Evolutionary conservation across 129 eudicot species (phyloP).

Genomic region (Lactuca sativa): DNA sequence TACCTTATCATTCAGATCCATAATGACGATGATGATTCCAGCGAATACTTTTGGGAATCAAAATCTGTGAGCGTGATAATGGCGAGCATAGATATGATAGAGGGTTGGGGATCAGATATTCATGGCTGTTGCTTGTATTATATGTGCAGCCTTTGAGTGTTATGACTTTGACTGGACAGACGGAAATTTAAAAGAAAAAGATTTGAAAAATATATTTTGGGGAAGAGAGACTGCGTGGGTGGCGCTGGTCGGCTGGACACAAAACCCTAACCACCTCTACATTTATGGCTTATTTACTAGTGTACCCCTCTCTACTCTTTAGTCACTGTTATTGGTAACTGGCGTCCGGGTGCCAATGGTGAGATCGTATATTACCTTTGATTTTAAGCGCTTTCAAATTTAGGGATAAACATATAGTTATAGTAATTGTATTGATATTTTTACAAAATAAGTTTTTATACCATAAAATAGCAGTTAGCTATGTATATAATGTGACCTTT

Average conservation of each 20-base stretch:
- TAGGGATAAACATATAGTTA: too few species aligned
- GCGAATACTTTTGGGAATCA: not conserved
- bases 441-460: too few species aligned
- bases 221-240: conserved; percentile 23
- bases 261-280: conserved; percentile 47
- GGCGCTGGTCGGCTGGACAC: conserved; percentile 45
- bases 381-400: too few species aligned
- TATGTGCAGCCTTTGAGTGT: conserved; percentile 34
- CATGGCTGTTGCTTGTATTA: conserved; percentile 26
- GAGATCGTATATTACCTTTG: too few species aligned
- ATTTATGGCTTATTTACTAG: conserved; percentile 27
- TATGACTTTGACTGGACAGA: conserved; percentile 26
- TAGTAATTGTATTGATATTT: too few species aligned
- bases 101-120: conserved; percentile 11
- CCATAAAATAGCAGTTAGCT: too few species aligned
- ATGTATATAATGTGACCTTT: too few species aligned
- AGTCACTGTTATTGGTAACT: too few species aligned
- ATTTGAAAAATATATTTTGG: conserved; percentile 4
- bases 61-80: conserved; percentile 4
- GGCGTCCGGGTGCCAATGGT: too few species aligned
- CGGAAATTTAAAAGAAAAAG: not conserved
- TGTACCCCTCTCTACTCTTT: conserved; percentile 31
- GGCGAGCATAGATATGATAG: not conserved
- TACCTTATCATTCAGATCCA: conserved; percentile 52
- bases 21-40: conserved; percentile 27